Conservation (phyloP, 2,329 filamentous ascomycete species). For the Aspergillus bombycis region DNA sequence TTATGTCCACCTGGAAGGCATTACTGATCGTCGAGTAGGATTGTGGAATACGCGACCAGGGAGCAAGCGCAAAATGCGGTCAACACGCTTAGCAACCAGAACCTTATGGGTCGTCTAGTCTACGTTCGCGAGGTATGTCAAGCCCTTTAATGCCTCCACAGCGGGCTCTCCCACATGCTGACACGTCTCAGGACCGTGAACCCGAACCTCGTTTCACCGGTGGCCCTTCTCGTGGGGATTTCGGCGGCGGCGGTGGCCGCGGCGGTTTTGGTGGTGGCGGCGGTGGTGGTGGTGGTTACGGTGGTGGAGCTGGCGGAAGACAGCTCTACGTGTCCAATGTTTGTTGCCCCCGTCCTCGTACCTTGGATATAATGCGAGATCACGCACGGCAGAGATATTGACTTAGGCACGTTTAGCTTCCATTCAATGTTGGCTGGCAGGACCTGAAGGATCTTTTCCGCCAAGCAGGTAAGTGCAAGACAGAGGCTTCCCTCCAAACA, state of each 20-base stretch:
- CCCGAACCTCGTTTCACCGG: slow-evolving; percentile 95
- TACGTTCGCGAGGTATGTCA: slow-evolving; percentile 88
- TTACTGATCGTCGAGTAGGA: slow-evolving; percentile 58
- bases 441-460: slow-evolving; percentile 98
- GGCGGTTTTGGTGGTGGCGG: slow-evolving; percentile 58
- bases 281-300: slow-evolving; percentile 52
- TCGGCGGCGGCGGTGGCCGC: slow-evolving; percentile 55
- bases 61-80: slow-evolving; percentile 98
- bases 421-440: slow-evolving; percentile 97
- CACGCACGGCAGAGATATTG: slow-evolving; percentile 34
- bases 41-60: slow-evolving; percentile 99
- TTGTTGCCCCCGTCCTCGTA: slow-evolving; percentile 56
- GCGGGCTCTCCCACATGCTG: slow-evolving; percentile 11
- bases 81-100: slow-evolving; percentile 97
- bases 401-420: slow-evolving; percentile 67
- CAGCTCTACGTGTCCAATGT: slow-evolving; percentile 99
- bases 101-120: slow-evolving; percentile 96
- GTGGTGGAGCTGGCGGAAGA: slow-evolving; percentile 63
- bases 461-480: slow-evolving; percentile 78
- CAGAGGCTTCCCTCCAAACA: slow-evolving; percentile 10
- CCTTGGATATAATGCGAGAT: slow-evolving; percentile 18
- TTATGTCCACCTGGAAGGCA: slow-evolving; percentile 1
- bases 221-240: slow-evolving; percentile 68
- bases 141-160: not conserved
- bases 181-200: slow-evolving; percentile 78